Evolutionary conservation across 208 protist genomes (phyloP).

Genomic region (Trichomonas vaginalis): DNA sequence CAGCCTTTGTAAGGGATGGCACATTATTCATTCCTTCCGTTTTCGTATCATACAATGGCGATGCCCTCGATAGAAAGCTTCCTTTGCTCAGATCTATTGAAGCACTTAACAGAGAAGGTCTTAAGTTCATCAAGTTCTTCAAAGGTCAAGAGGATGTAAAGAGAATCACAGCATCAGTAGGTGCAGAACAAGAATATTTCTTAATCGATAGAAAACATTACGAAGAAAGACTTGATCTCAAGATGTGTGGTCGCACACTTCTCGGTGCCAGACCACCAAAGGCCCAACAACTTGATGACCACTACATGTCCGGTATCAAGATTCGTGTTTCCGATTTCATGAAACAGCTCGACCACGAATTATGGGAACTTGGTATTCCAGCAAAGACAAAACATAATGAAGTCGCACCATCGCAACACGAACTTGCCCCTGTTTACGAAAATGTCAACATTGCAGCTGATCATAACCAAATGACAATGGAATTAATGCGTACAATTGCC

Average conservation of each 20-base stretch:
- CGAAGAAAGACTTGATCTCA: slow-evolving; percentile 43
- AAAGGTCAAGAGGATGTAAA: background rate
- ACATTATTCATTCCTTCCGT: slow-evolving; percentile 53
- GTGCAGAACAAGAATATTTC: slow-evolving; percentile 60
- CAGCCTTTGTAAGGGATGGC: slow-evolving; percentile 49
- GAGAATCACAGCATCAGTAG: slow-evolving; percentile 24
- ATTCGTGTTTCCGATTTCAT: slow-evolving; percentile 32
- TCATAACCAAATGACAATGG: slow-evolving; percentile 46
- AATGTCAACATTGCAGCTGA: slow-evolving; percentile 36
- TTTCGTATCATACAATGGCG: slow-evolving; percentile 51
- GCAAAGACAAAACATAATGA: slow-evolving; percentile 56
- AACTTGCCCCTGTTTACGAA: slow-evolving; percentile 58
- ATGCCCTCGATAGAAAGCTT: slow-evolving; percentile 60
- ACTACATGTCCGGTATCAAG: slow-evolving; percentile 50
- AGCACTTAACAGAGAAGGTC: slow-evolving; percentile 24
- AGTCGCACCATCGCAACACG: slow-evolving; percentile 59
- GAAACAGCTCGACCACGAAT: slow-evolving; percentile 36
- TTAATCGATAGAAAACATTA: slow-evolving; percentile 50
- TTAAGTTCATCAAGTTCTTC: slow-evolving; percentile 29
- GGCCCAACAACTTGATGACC: slow-evolving; percentile 54
- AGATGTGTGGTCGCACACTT: slow-evolving; percentile 47
- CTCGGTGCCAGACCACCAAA: slow-evolving; percentile 41
- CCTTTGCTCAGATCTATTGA: slow-evolving; percentile 51
- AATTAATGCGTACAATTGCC: slow-evolving; percentile 40
- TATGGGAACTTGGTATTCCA: slow-evolving; percentile 57